Evolutionary conservation across 2,329 filamentous ascomycete species (phyloP).

Genomic region (Acrodontium crateriforme): DNA sequence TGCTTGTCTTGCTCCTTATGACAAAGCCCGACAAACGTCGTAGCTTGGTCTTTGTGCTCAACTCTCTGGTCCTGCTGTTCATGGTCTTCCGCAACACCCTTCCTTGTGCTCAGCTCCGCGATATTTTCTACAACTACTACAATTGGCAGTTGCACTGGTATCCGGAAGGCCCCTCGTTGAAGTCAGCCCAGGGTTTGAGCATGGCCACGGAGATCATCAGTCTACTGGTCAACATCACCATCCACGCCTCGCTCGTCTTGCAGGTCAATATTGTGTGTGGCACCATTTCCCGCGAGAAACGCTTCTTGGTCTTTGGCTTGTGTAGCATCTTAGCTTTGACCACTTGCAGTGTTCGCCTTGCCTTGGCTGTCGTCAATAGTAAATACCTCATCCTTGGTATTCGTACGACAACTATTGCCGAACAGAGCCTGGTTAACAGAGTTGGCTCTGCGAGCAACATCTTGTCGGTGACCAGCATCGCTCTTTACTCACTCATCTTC

Average conservation of each 20-base stretch:
- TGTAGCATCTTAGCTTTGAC: conserved; percentile 38
- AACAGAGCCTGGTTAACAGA: conserved; percentile 19
- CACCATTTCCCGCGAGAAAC: conserved; percentile 30
- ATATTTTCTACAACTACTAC: conserved; percentile 42
- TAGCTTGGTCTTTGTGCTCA: conserved; percentile 52
- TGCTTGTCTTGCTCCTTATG: conserved; percentile 52
- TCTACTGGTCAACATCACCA: conserved; percentile 39
- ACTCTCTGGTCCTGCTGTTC: conserved; percentile 45
- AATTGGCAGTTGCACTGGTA: conserved; percentile 17
- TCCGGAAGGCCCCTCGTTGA: conserved; percentile 6
- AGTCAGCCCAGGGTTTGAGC: conserved; percentile 17
- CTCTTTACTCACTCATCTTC: conserved; percentile 50
- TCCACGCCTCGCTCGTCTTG: conserved; percentile 46
- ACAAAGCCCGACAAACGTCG: conserved; percentile 52
- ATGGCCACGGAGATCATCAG: conserved; percentile 36
- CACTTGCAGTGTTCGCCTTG: conserved; percentile 41
- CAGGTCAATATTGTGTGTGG: conserved; percentile 51
- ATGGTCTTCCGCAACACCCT: conserved; percentile 48
- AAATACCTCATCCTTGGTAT: conserved; percentile 12
- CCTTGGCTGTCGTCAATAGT: conserved; percentile 35
- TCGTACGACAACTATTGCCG: conserved; percentile 4
- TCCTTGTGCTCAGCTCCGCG: conserved; percentile 45
- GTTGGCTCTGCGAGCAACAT: conserved; percentile 36
- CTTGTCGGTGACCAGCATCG: conserved; percentile 42
- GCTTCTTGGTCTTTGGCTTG: conserved; percentile 31